Percentiles rank a stretch among this genome's conserved stretches.
These are phyloP conservation scores for Acer negundo DNA, from an alignment of 345 rosid genomes.

Conservation along the genomic window DNA sequence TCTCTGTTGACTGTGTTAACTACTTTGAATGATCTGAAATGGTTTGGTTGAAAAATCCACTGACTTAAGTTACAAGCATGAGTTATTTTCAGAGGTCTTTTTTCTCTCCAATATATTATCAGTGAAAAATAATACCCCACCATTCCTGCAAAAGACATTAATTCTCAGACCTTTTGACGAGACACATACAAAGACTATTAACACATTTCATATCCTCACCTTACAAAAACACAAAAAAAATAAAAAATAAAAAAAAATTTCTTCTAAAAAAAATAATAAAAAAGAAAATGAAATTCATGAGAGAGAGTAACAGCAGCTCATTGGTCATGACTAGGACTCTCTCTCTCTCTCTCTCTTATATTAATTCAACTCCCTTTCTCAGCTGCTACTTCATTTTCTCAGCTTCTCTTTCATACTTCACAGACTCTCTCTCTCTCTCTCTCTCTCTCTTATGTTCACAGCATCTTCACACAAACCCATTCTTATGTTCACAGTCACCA, in stretches of 20 bases:
- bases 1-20: not conserved
- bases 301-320: not conserved
- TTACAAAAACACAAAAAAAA: slow-evolving; percentile 1
- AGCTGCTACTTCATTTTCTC: slow-evolving; percentile 51
- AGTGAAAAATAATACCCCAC: slow-evolving; percentile 45
- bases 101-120: slow-evolving; percentile 15
- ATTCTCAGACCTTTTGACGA: slow-evolving; percentile 38
- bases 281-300: not conserved
- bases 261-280: not conserved
- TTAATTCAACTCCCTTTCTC: slow-evolving; percentile 46
- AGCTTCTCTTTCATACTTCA: slow-evolving; percentile 23
- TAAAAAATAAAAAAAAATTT: not conserved
- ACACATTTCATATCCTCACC: slow-evolving; percentile 17
- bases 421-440: slow-evolving; percentile 13
- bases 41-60: slow-evolving; percentile 5
- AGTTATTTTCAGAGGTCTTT: slow-evolving; percentile 20
- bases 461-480: slow-evolving; percentile 19
- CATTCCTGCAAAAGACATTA: slow-evolving; percentile 35
- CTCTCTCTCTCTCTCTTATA: slow-evolving; percentile 32
- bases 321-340: slow-evolving; percentile 17
- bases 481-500: slow-evolving; percentile 11
- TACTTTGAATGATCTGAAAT: not conserved
- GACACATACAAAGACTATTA: slow-evolving; percentile 34
- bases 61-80: slow-evolving; percentile 34
- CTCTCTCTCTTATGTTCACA: slow-evolving; percentile 11